Evolutionary conservation across 768 basidiomycete species (phyloP).

Genomic region (Lactarius vividus): DNA sequence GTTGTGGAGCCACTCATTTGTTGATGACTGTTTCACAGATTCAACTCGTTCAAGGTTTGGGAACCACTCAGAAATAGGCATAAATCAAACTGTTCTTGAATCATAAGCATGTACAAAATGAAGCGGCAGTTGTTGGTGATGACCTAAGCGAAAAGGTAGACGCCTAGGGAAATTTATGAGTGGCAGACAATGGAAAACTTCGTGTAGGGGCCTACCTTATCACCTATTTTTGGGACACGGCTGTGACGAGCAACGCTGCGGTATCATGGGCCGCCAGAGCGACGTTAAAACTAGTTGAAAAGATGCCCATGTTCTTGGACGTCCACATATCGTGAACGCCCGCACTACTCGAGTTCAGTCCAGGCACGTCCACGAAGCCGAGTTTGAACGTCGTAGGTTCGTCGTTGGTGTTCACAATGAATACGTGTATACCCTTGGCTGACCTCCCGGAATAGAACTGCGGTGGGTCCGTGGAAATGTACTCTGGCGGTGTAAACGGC

Average conservation of each 20-base stretch:
- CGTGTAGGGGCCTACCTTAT: not conserved
- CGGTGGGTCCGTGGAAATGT: constrained; percentile 45
- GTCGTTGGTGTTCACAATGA: constrained; percentile 49
- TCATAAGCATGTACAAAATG: not conserved
- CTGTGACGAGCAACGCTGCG: constrained; percentile 46
- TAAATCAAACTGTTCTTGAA: not conserved
- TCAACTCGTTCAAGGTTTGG: constrained; percentile 15
- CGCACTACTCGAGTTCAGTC: constrained; percentile 35
- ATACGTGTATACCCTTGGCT: constrained; percentile 50
- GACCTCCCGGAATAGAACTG: constrained; percentile 53
- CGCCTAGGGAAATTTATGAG: not conserved
- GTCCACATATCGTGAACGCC: constrained; percentile 57
- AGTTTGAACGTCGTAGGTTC: constrained; percentile 45
- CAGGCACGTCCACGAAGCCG: constrained; percentile 46
- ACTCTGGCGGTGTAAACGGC: constrained; percentile 45
- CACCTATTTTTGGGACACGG: not conserved
- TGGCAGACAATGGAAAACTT: not conserved
- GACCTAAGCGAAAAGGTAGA: not conserved
- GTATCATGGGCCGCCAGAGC: constrained; percentile 52
- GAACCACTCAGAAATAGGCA: constrained; percentile 6
- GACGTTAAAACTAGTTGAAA: constrained; percentile 39
- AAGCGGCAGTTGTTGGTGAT: not conserved
- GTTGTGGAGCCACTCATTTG: not conserved
- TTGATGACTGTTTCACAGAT: constrained; percentile 16
- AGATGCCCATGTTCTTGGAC: constrained; percentile 43